Evolutionary conservation across 495 filamentous ascomycete genomes (phyloP).

Genomic region (Trichoderma asperelloides): DNA sequence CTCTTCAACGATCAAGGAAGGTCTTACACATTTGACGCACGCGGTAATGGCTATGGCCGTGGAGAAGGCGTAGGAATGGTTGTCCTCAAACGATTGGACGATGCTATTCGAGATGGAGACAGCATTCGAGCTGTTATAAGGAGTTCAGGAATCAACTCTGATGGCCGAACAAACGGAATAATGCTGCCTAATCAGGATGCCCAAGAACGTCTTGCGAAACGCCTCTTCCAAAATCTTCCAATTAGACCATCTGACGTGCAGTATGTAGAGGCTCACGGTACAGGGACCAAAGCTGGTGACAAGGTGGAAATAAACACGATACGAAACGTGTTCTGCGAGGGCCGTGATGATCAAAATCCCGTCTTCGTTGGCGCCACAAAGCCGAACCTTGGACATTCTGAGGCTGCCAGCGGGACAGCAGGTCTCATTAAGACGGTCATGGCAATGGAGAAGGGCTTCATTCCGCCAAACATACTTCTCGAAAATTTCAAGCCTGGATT

Average conservation of each 20-base stretch:
- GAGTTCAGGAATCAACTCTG: constrained; percentile 37
- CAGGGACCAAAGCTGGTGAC: constrained; percentile 33
- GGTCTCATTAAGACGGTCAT: constrained; percentile 44
- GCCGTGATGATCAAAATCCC: constrained; percentile 12
- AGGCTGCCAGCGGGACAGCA: constrained; percentile 39
- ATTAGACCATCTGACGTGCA: constrained; percentile 16
- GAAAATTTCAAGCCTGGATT: constrained; percentile 37
- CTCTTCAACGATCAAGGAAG: constrained; percentile 15
- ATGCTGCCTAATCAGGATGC: constrained; percentile 35
- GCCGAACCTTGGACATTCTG: constrained; percentile 43
- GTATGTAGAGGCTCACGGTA: constrained; percentile 17
- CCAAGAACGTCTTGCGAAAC: constrained; percentile 35
- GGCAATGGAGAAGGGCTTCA: constrained; percentile 38
- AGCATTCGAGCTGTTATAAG: constrained; percentile 46
- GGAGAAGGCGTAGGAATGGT: constrained; percentile 45
- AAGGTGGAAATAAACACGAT: constrained; percentile 40
- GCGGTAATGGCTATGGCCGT: constrained; percentile 43
- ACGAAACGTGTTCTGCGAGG: constrained; percentile 9
- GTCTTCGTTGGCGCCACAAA: constrained; percentile 43
- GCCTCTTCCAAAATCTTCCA: constrained; percentile 29
- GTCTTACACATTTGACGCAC: constrained; percentile 35
- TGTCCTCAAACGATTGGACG: constrained; percentile 39
- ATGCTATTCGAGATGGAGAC: constrained; percentile 32
- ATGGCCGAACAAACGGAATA: constrained; percentile 36
- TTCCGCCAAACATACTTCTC: constrained; percentile 31